A percentile compares a stretch with the other conserved stretches of the same genome.
phyloP scores from a whole-genome alignment of 768 basidiomycete species.

The Sarcodon aspratus region DNA sequence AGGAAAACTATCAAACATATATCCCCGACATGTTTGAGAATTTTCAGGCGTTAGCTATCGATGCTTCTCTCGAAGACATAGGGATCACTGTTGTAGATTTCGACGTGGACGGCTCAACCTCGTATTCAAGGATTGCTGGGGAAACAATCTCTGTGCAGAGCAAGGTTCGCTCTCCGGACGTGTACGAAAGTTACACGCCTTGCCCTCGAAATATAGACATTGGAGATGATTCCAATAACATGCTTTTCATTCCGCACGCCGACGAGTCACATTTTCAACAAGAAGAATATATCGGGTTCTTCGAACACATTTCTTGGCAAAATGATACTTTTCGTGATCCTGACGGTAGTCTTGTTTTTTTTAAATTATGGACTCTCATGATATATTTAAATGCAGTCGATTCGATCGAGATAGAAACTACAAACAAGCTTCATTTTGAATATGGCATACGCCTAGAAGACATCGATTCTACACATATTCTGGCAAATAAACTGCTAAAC shows the following conservation, averaged over 20 bases:
- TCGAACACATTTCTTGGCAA: slow-evolving; percentile 43
- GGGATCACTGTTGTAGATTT: background rate
- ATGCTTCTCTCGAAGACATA: slow-evolving; percentile 7
- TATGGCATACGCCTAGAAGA: slow-evolving; percentile 26
- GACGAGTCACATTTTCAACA: slow-evolving; percentile 47
- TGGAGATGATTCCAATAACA: slow-evolving; percentile 45
- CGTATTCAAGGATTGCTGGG: background rate
- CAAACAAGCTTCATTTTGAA: slow-evolving; percentile 26
- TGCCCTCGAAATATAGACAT: slow-evolving; percentile 30
- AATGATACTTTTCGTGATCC: slow-evolving; percentile 17
- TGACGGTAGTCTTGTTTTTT: slow-evolving; percentile 24
- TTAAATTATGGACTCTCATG: background rate
- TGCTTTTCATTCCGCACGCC: slow-evolving; percentile 51
- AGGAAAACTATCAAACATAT: background rate
- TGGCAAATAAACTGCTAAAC: slow-evolving; percentile 28
- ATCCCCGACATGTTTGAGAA: slow-evolving; percentile 11
- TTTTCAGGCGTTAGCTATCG: slow-evolving; percentile 7
- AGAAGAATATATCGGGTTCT: slow-evolving; percentile 25
- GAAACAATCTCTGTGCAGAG: background rate
- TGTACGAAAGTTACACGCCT: slow-evolving; percentile 51
- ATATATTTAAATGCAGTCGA: slow-evolving; percentile 25
- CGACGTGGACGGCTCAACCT: slow-evolving; percentile 4
- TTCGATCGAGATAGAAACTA: slow-evolving; percentile 36
- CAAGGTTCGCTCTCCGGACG: slow-evolving; percentile 10
- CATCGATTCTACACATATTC: slow-evolving; percentile 36